Conservation (phyloP, 306 rosid genomes). For the Biancaea sappan region DNA sequence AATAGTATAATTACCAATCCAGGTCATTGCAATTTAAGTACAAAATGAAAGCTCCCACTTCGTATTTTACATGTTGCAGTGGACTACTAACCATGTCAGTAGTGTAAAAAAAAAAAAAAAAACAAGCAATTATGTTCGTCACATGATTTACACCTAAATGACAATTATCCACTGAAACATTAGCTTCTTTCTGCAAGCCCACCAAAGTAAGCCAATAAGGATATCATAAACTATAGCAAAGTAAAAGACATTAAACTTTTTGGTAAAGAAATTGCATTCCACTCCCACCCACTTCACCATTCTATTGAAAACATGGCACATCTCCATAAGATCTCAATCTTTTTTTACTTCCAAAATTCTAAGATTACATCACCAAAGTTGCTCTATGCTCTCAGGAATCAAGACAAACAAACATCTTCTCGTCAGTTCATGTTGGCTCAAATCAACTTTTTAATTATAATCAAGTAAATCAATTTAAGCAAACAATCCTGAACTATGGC, state of each 20-base stretch:
- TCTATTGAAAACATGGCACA: background rate
- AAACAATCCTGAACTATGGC: background rate
- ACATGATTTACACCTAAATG: background rate
- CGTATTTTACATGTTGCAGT: background rate
- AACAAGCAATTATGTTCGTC: background rate
- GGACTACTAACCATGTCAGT: background rate
- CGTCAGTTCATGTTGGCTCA: background rate
- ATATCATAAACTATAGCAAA: background rate
- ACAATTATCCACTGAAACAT: background rate
- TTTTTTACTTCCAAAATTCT: background rate
- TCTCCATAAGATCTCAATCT: background rate
- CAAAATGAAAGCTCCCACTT: background rate
- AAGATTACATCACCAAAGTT: background rate
- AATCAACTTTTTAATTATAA: background rate
- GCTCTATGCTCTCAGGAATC: background rate
- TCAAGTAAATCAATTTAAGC: background rate
- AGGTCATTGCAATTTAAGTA: background rate
- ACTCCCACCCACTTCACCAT: background rate
- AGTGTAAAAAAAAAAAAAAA: background rate
- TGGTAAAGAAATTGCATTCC: background rate
- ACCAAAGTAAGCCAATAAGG: background rate
- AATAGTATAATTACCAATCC: background rate
- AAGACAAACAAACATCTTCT: background rate
- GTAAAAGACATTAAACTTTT: background rate
- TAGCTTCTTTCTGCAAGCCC: background rate